Evolutionary conservation across 2,329 filamentous ascomycete species (phyloP), one percentile per base, ranked within the genome.

Genomic region (Paraphoma sp.): DNA sequence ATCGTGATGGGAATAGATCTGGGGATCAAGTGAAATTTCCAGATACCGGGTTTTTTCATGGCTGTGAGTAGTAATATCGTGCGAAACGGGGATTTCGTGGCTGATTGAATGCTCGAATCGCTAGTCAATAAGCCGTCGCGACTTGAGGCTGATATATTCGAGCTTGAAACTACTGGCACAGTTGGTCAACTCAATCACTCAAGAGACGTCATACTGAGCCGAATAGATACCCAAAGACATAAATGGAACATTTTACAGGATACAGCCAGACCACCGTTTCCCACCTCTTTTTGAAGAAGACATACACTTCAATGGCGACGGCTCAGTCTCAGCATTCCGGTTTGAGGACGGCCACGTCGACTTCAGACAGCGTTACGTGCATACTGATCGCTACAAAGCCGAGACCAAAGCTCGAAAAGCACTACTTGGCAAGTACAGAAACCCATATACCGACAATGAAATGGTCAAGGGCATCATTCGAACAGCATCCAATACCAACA

Each of bases 401-500:
- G 78, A 81, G 59, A 74, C 67, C 3, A 70, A 69, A 38, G 78
- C 77, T 1, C 53, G 73, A 12, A 74, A 67, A 36, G 68, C 73
- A 1, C 67, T 87, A 12, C 85, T 87, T 50, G 85, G 85, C 0
- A 76, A 80, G 42, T 87, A 87, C 59, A 76, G 85, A 16, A 87
- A 87, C 64, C 82, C 83, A 0, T 85, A 79, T 59, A 86, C 83
- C 7, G 83, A 86, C 64, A 82, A 82, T 48, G 83, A 84, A 68
- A 80, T 79, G 57, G 83, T 86, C 6, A 80, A 80, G 48, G 82
- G 83, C 1, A 80, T 85, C 5, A 83, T 87, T 41, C 75, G 84
- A 18, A 86, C 83, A 0, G 83, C 84, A 0, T 80, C 82, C 3
- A 87, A 88, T 60, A 87, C 85, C 1, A 87, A 88, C 54, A 75